A percentile compares a stretch with the other conserved stretches of the same genome.
phyloP scores from a whole-genome alignment of 495 filamentous ascomycete genomes.

The Recurvomyces mirabilis region DNA sequence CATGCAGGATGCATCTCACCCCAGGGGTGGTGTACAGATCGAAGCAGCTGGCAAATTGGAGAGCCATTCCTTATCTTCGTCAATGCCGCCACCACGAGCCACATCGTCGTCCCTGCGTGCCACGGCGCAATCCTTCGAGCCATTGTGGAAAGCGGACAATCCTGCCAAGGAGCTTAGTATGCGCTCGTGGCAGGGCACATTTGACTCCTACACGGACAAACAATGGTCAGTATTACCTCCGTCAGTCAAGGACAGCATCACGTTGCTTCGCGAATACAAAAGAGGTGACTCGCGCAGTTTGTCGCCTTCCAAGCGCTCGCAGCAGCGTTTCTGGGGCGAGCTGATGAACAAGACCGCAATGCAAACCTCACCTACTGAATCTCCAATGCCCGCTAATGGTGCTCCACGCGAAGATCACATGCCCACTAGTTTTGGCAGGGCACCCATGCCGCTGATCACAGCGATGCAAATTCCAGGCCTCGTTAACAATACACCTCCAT shows the following conservation, averaged over 20 bases:
- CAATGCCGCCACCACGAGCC: no score
- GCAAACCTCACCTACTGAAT: no score
- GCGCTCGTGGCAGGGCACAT: slow-evolving; percentile 7
- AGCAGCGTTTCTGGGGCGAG: slow-evolving; percentile 11
- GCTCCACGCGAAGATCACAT: no score
- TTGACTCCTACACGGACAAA: not conserved
- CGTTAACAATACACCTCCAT: no score
- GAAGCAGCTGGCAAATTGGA: no score
- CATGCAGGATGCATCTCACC: no score
- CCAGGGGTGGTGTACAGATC: no score
- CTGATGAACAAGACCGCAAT: not conserved
- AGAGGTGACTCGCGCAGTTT: not conserved
- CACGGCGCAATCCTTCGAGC: slow-evolving; percentile 2
- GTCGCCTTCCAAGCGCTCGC: slow-evolving; percentile 4
- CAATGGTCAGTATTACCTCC: not conserved
- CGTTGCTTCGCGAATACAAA: slow-evolving; percentile 3
- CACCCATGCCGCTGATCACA: no score
- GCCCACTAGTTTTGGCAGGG: slow-evolving; percentile 9
- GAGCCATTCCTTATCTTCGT: not conserved
- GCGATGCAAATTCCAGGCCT: no score
- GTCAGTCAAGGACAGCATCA: not conserved
- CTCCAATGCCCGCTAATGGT: no score
- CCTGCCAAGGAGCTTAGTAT: slow-evolving; percentile 2
- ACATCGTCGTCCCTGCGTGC: slow-evolving; percentile 6
- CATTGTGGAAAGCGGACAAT: slow-evolving; percentile 8